Percentiles rank a stretch among this genome's conserved stretches.
Evolutionary conservation across 805 yeast genomes (phyloP).

Genomic region (Hemisphaericaspora nanyangensis): DNA sequence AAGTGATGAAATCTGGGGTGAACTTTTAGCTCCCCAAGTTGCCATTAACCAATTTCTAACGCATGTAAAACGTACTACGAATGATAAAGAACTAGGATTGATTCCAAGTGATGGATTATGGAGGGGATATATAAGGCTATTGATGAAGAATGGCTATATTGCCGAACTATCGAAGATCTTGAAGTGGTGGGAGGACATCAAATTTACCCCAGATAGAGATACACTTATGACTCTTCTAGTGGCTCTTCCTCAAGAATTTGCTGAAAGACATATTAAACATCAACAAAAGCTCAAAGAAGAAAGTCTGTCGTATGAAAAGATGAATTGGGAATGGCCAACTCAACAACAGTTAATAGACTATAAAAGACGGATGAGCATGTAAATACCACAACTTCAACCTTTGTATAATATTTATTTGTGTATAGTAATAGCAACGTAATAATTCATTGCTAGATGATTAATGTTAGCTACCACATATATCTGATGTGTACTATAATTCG

Average conservation of each 20-base stretch:
- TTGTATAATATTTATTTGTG: no score
- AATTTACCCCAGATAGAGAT: slow-evolving; percentile 37
- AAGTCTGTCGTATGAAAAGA: slow-evolving; percentile 9
- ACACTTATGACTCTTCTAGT: slow-evolving; percentile 39
- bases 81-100: slow-evolving; percentile 12
- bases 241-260: slow-evolving; percentile 33
- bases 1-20: slow-evolving; percentile 40
- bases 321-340: slow-evolving; percentile 36
- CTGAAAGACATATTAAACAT: slow-evolving; percentile 37
- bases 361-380: background rate
- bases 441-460: no score
- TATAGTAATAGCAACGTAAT: no score
- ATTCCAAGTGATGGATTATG: slow-evolving; percentile 48
- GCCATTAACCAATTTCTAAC: slow-evolving; percentile 55
- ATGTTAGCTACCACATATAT: no score
- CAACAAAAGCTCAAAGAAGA: slow-evolving; percentile 17
- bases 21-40: slow-evolving; percentile 53
- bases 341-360: slow-evolving; percentile 14
- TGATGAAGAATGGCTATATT: slow-evolving; percentile 44
- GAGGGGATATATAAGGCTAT: slow-evolving; percentile 48
- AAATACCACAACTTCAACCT: no score
- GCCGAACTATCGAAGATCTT: slow-evolving; percentile 49
- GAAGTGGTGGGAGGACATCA: slow-evolving; percentile 51
- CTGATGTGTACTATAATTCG: no score
- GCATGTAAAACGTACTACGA: slow-evolving; percentile 1